Base-by-base conservation (phyloP, 2,329 filamentous ascomycete genomes). In the Hypoxylon sp. region DNA sequence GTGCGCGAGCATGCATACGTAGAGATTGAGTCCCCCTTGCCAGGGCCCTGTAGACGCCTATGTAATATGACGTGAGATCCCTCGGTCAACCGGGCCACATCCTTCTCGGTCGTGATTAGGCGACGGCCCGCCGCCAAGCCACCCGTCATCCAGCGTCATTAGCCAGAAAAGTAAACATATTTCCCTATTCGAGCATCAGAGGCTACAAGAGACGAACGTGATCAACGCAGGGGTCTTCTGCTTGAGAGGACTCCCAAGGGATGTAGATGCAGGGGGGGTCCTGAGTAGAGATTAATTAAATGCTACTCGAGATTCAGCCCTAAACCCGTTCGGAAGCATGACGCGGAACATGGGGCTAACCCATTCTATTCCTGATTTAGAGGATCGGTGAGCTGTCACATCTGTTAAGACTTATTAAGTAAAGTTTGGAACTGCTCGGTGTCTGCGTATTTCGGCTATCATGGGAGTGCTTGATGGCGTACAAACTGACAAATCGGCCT, bases 51-150 rank as follows among this genome's bases (percentile, higher is more conserved):
- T 54, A 58, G 62, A 69, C 47, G 55, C 51, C 62, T 63, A 63
- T 65, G 54, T 63, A 62, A 62, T 65, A 69, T 72, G 68, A 73
- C 68, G 71, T 72, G 70, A 70, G 71, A 72, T 70, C 56, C 24
- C 58, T 70, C 68, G 70, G 68, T 70, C 68, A 63, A 70, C 54
- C 17, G 61, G 51, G 58, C 44, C n/a, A 63, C 35, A 66, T 70
- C 60, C 56, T 68, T 29, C 55, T 63, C 50, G 63, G 61, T 65
- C 57, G 56, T 69, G 58, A 62, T 44, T 44, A 68, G 48, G 57
- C 50, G 65, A 64, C 58, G 59, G 65, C n/a, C 60, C 55, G 65
- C 54, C 31, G 54, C 67, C 42, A 68, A 65, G 44, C 29, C 53
- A 27, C 46, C 46, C 29, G 48, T 35, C 39, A 19, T 59, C 42